phyloP scores from a whole-genome alignment of 306 rosid genomes.

The Quercus bicolor region DNA sequence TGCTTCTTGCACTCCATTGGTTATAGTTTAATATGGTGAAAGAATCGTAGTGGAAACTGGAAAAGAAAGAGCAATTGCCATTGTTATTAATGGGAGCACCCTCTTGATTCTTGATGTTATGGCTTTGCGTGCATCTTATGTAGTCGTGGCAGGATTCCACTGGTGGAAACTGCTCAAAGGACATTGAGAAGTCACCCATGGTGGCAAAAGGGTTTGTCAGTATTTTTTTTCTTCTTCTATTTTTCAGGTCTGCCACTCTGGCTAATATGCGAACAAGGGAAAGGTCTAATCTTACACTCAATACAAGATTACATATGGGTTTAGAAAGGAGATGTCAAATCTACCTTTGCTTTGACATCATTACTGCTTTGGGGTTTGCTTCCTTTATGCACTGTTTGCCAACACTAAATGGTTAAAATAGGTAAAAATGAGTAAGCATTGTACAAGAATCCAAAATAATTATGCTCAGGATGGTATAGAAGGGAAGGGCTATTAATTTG shows the following conservation, averaged over 20 bases:
- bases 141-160: slow-evolving; percentile 16
- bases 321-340: slow-evolving; percentile 33
- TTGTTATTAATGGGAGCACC: not conserved
- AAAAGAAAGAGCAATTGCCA: too few relatives aligned
- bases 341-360: slow-evolving; percentile 24
- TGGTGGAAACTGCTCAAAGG: slow-evolving; percentile 13
- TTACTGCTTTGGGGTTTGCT: not conserved
- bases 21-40: not conserved
- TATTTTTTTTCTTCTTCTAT: not conserved
- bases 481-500: too few relatives aligned
- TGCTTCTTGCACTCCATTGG: slow-evolving; percentile 20
- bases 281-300: slow-evolving; percentile 31
- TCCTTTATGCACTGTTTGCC: not conserved
- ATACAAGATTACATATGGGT: slow-evolving; percentile 26
- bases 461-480: too few relatives aligned
- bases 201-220: slow-evolving; percentile 32
- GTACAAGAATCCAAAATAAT: too few relatives aligned
- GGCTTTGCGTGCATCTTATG: slow-evolving; percentile 17
- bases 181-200: slow-evolving; percentile 23
- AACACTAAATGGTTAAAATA: not conserved
- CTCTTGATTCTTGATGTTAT: slow-evolving; percentile 4
- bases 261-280: slow-evolving; percentile 1
- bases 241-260: not conserved
- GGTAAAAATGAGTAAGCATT: not conserved
- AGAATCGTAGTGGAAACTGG: not conserved